Evolutionary conservation across 768 basidiomycete species (phyloP).

Genomic region (Boletus eberwhitei): DNA sequence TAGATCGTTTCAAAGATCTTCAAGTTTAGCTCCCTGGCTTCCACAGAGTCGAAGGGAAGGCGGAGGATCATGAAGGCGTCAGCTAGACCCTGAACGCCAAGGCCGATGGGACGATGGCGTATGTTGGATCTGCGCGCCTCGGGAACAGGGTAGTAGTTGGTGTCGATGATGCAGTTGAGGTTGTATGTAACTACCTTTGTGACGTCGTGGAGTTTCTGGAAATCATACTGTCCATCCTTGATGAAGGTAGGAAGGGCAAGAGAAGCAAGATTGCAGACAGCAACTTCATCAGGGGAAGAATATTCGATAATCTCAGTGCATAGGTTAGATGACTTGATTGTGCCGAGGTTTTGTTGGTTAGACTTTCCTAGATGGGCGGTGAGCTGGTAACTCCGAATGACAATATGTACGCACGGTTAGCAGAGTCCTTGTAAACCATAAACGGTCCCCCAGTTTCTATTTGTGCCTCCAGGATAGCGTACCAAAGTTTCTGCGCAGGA

Average conservation of each 20-base stretch:
- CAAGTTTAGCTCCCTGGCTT: slow-evolving; percentile 84
- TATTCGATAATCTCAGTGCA: slow-evolving; percentile 99
- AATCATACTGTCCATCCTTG: slow-evolving; percentile 79
- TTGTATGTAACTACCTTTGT: slow-evolving; percentile 90
- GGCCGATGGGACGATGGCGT: slow-evolving; percentile 95
- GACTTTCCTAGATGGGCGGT: slow-evolving; percentile 69
- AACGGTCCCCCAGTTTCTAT: slow-evolving; percentile 99
- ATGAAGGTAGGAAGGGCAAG: slow-evolving; percentile 93
- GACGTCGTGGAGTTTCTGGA: slow-evolving; percentile 92
- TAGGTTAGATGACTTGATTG: slow-evolving; percentile 98
- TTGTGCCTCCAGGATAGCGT: slow-evolving; percentile 93
- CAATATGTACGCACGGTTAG: slow-evolving; percentile 62
- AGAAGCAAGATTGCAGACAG: slow-evolving; percentile 98
- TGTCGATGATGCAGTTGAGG: slow-evolving; percentile 90
- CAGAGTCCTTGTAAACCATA: slow-evolving; percentile 98
- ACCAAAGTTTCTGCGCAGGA: slow-evolving; percentile 98
- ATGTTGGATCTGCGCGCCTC: slow-evolving; percentile 92
- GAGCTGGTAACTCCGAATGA: neutral
- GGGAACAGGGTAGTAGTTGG: slow-evolving; percentile 92
- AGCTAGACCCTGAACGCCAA: slow-evolving; percentile 97
- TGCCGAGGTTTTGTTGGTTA: slow-evolving; percentile 97
- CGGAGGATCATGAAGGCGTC: slow-evolving; percentile 97
- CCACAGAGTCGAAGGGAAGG: slow-evolving; percentile 90
- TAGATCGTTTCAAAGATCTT: slow-evolving; percentile 99
- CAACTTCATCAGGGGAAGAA: slow-evolving; percentile 94